phyloP scores from a whole-genome alignment of 305 asterid species.

The Solanum hybrid region DNA sequence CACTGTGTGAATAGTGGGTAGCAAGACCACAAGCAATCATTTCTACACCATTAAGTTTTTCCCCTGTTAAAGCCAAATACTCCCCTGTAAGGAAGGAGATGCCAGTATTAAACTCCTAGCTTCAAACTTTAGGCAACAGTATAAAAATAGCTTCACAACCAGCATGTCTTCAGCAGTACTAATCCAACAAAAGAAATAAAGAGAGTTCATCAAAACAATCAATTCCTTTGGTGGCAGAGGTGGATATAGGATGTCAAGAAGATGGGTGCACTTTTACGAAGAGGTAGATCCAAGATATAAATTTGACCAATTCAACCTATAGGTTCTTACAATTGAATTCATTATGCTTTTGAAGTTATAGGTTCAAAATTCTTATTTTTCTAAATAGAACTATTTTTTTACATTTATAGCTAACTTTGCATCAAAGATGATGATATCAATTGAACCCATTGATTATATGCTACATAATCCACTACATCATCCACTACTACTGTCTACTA shows the following conservation, averaged over 20 bases:
- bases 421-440: background rate
- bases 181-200: background rate
- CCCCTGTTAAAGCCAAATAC: slow-evolving; percentile 92
- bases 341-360: background rate
- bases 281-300: background rate
- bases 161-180: background rate
- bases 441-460: background rate
- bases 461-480: background rate
- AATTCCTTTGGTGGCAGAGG: background rate
- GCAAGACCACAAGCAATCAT: slow-evolving; percentile 97
- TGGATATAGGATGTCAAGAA: background rate
- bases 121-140: background rate
- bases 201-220: background rate
- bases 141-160: background rate
- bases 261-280: background rate
- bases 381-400: background rate
- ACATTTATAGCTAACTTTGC: background rate
- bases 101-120: background rate
- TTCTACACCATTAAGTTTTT: slow-evolving; percentile 76
- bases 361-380: background rate
- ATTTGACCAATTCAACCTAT: background rate
- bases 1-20: slow-evolving; percentile 73
- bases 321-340: background rate
- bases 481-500: background rate
- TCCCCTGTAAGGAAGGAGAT: slow-evolving; percentile 53